phyloP scores from a whole-genome alignment of 148 eudicot genomes.

The Pouteria glomerata region DNA sequence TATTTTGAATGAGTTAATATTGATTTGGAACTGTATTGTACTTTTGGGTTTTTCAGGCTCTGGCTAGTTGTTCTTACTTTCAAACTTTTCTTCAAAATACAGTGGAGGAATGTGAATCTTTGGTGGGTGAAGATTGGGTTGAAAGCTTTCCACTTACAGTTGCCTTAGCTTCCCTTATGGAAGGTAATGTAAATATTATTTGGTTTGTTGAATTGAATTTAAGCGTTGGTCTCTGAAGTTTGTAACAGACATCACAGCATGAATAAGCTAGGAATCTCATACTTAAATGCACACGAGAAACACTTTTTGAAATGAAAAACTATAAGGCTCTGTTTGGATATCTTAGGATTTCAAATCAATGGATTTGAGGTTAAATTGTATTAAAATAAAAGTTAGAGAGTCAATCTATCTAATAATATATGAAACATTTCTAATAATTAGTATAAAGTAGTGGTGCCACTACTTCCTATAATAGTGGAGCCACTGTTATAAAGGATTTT shows the following conservation, averaged over 20 bases:
- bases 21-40: not conserved
- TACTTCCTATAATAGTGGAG: too few species aligned
- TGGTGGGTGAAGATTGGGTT: slow-evolving; percentile 31
- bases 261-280: too few species aligned
- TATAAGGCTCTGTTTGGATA: too few species aligned
- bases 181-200: slow-evolving; percentile 39
- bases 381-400: too few species aligned
- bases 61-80: slow-evolving; percentile 80
- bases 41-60: slow-evolving; percentile 36
- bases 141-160: slow-evolving; percentile 50
- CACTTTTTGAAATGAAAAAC: too few species aligned
- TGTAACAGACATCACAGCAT: not conserved
- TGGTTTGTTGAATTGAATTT: not conserved
- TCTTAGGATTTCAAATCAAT: too few species aligned
- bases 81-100: slow-evolving; percentile 33
- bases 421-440: too few species aligned
- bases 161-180: slow-evolving; percentile 58
- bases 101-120: slow-evolving; percentile 34
- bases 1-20: not conserved
- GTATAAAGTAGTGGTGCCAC: too few species aligned
- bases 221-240: not conserved
- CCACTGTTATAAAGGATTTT: too few species aligned
- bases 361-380: too few species aligned
- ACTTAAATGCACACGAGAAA: too few species aligned
- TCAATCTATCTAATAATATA: too few species aligned